Evolutionary conservation across 371 early-diverging fungal genomes (phyloP), one percentile per base, ranked within the genome.

Genomic region (Encephalitozoon intestinalis): DNA sequence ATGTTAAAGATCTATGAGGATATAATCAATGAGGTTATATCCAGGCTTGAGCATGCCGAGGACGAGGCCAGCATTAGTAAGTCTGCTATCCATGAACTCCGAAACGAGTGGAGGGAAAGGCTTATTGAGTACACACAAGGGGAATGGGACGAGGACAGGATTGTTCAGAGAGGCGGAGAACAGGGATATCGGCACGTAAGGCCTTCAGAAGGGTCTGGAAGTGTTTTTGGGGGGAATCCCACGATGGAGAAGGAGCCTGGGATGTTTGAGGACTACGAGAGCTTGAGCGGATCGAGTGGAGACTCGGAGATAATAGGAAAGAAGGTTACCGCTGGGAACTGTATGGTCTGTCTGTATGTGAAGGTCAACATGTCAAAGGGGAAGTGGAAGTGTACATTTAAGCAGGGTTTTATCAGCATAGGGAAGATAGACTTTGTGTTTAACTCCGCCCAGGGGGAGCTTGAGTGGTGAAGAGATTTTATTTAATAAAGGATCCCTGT

Each of bases 271-370:
- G 31, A 50, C 25, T 25, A 50, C 30, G 63, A 66, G 44, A 40
- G 40, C 11, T 21, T 23, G 28, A 15, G 40, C 30, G 30, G 30
- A 3, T 51, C 64, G 31, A 51, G 49, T 18, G 52, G 41, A 25
- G 70, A 66, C 8, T 69, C 64, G 44, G 74, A 73, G 26, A 66
- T 65, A 37, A 71, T 52, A 54, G 78, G 78, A 34, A 79, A 79
- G 30, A 73, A 76, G 28, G 50, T 40, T 5, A 77, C 52, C 12
- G 63, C 51, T 46, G 58, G 58, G n/a, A 81, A 79, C 43, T 82
- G 76, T 23, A 78, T 85, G 78, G 75, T 85, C 50, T 85, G 84
- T 76, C 51, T 85, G 28, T 85, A 83, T 79, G 82, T 78, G 25
- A 86, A 84, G 63, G 84, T 86, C 11, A 64, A 73, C 21, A 83